phyloP scores from a whole-genome alignment of 176 grass and related monocot species.

The Musa acuminata region DNA sequence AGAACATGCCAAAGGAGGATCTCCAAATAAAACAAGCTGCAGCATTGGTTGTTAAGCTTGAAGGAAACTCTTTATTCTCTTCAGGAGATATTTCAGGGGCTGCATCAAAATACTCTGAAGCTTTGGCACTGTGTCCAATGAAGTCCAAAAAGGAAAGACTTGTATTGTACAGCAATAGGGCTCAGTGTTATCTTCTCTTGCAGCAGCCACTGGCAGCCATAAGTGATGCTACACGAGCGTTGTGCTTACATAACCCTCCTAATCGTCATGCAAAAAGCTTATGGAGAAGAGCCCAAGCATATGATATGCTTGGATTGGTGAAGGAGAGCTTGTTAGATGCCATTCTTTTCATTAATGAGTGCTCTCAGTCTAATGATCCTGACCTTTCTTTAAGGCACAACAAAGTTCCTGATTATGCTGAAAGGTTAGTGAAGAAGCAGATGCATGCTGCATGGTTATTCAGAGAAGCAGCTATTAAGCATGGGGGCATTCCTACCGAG shows the following conservation, averaged over 20 bases:
- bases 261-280: conserved; percentile 92
- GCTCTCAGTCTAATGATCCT: conserved; percentile 75
- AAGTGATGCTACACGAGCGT: conserved; percentile 77
- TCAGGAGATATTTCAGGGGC: conserved; percentile 89
- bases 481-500: conserved; percentile 63
- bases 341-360: conserved; percentile 96
- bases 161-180: conserved; percentile 91
- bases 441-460: conserved; percentile 96
- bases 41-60: conserved; percentile 91
- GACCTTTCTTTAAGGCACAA: conserved; percentile 85
- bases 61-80: conserved; percentile 97
- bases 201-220: conserved; percentile 87
- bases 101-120: conserved; percentile 90
- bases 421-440: conserved; percentile 92
- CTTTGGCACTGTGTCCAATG: conserved; percentile 78
- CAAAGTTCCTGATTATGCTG: conserved; percentile 98
- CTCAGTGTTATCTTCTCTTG: conserved; percentile 93
- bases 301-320: conserved; percentile 93
- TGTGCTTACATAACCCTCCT: conserved; percentile 79
- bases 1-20: conserved; percentile 94
- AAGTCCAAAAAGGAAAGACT: conserved; percentile 99
- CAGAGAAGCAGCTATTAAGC: conserved; percentile 84
- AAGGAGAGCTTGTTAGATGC: conserved; percentile 98
- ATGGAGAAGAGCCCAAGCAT: conserved; percentile 98
- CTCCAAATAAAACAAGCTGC: conserved; percentile 98